A percentile compares a stretch with the other conserved stretches of the same genome.
Evolutionary conservation across 179 eudicot genomes (phyloP).

Genomic region (Pouteria campechiana): DNA sequence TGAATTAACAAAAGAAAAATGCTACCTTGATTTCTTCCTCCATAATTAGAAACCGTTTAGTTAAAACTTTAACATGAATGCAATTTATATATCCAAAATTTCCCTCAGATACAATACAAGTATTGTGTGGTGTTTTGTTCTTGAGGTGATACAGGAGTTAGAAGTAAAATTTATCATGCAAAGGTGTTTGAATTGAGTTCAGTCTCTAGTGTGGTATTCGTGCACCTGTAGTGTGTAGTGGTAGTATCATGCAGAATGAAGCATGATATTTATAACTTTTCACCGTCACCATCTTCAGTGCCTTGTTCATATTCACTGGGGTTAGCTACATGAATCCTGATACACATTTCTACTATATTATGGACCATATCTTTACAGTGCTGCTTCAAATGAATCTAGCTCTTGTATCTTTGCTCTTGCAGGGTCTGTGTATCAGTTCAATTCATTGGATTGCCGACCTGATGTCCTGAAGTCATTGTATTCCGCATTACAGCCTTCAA

Average conservation of each 20-base stretch:
- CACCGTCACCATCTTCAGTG: background rate
- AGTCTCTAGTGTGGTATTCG: no score
- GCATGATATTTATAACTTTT: background rate
- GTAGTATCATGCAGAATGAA: background rate
- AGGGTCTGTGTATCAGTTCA: constrained; percentile 93
- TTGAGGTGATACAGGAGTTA: no score
- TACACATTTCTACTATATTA: background rate
- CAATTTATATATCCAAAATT: no score
- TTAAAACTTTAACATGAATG: no score
- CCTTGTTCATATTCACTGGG: background rate
- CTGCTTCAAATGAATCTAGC: background rate
- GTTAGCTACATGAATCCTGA: background rate
- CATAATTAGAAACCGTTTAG: no score
- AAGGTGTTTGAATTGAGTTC: no score
- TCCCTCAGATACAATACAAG: no score
- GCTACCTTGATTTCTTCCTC: no score
- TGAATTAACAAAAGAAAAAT: no score
- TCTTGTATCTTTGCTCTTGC: constrained; percentile 7
- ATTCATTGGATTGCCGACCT: constrained; percentile 83
- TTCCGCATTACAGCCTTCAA: constrained; percentile 91
- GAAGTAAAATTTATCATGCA: no score
- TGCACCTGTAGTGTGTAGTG: no score
- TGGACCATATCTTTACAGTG: background rate
- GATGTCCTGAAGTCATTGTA: constrained; percentile 90
- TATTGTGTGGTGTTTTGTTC: no score